Conservation (phyloP, 768 basidiomycete genomes). For the Mrakia gelida region DNA sequence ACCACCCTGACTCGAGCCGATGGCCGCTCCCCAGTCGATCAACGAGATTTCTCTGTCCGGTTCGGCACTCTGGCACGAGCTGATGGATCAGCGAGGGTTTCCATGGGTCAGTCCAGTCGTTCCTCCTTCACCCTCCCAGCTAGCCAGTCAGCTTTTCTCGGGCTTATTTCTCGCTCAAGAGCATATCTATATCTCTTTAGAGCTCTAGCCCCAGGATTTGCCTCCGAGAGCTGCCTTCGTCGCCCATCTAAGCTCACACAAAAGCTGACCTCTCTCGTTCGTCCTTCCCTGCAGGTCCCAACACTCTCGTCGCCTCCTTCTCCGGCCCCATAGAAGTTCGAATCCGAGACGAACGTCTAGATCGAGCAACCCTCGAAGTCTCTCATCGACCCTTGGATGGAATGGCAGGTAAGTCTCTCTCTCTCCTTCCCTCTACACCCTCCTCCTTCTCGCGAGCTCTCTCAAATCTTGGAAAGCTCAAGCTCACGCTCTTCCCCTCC, state of each 20-base stretch:
- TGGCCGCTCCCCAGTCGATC: conserved; percentile 36
- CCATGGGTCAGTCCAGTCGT: conserved; percentile 19
- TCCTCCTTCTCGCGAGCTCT: background rate
- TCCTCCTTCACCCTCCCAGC: no score
- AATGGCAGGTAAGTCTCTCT: conserved; percentile 51
- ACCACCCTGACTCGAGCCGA: conserved; percentile 31
- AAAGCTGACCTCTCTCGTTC: background rate
- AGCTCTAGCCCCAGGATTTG: no score
- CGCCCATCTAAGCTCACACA: background rate
- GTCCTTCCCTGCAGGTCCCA: conserved; percentile 44
- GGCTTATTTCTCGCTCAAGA: background rate
- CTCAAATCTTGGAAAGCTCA: background rate
- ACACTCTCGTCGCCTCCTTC: conserved; percentile 59
- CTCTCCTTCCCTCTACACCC: background rate
- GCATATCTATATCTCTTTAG: no score
- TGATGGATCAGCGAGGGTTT: conserved; percentile 41
- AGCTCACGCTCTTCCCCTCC: background rate
- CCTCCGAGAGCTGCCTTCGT: no score
- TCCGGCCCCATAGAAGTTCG: conserved; percentile 78
- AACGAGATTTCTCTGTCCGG: conserved; percentile 38
- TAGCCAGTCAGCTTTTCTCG: background rate
- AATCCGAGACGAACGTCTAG: conserved; percentile 62
- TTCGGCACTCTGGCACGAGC: conserved; percentile 44
- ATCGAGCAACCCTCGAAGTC: conserved; percentile 71
- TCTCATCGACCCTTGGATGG: conserved; percentile 63